These are phyloP conservation scores for Citrullus colocynthis DNA, from an alignment of 306 rosid genomes.

Conservation along the genomic window DNA sequence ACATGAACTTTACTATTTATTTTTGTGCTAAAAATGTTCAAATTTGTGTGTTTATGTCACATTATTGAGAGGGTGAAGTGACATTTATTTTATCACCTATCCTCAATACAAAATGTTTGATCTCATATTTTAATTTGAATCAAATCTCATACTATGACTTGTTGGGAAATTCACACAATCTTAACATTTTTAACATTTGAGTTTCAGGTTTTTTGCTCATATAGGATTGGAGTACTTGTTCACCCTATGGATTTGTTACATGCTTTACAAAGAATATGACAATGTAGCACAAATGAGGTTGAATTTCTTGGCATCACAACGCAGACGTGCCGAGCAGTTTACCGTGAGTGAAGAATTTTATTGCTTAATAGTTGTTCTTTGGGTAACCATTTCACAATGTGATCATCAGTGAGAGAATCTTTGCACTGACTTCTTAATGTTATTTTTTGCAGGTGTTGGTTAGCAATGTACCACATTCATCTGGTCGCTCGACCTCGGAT, in stretches of 20 bases:
- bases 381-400: not conserved
- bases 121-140: not conserved
- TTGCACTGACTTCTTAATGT: not conserved
- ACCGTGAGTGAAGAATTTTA: constrained; percentile 34
- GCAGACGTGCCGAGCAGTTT: constrained; percentile 74
- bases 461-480: constrained; percentile 49
- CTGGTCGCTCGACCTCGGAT: constrained; percentile 57
- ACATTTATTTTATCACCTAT: not conserved
- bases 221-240: constrained; percentile 79
- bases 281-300: constrained; percentile 59
- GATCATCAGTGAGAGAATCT: too few species aligned
- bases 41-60: not conserved
- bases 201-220: constrained; percentile 79
- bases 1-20: not conserved
- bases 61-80: not conserved
- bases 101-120: not conserved
- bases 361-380: not conserved
- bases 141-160: not conserved
- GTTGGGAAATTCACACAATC: not conserved
- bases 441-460: constrained; percentile 62
- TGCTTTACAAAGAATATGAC: constrained; percentile 72
- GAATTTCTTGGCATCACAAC: constrained; percentile 68
- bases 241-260: constrained; percentile 65
- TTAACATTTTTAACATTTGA: not conserved
- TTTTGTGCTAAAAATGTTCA: not conserved